Conservation (phyloP, 306 rosid species). For the Trifolium fragiferum region DNA sequence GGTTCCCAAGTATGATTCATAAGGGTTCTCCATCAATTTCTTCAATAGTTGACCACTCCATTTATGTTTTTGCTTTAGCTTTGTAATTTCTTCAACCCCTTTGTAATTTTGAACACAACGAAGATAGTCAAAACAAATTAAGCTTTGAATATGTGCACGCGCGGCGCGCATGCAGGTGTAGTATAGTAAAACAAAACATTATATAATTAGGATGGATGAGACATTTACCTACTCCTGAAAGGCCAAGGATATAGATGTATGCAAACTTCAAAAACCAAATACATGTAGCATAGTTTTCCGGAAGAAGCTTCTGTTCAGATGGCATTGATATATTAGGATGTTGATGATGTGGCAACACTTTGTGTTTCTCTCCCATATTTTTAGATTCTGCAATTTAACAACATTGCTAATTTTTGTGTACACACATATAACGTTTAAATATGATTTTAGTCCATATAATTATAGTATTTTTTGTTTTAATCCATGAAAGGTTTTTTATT, state of each 20-base stretch:
- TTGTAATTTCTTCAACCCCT: constrained; percentile 5
- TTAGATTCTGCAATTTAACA: background rate
- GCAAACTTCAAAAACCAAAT: constrained; percentile 17
- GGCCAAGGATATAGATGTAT: constrained; percentile 1
- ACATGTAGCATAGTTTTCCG: constrained; percentile 17
- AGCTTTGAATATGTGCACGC: no score
- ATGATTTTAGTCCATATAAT: no score
- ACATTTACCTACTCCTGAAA: constrained; percentile 8
- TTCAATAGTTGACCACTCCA: constrained; percentile 52
- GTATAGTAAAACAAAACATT: background rate
- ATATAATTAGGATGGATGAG: background rate
- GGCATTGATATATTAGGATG: background rate
- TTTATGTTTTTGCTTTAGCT: constrained; percentile 35
- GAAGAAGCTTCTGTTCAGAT: background rate
- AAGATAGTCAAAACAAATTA: background rate
- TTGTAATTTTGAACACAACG: no score
- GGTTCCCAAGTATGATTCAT: constrained; percentile 2
- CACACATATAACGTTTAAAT: no score
- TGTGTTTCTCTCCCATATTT: background rate
- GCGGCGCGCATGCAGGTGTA: background rate
- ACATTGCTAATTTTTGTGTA: background rate
- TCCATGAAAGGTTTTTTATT: no score
- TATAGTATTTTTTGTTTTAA: no score
- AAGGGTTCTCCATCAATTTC: background rate
- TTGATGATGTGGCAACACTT: background rate